A percentile compares a stretch with the other conserved stretches of the same genome.
Conservation (phyloP, 768 basidiomycete genomes). For the Serendipita sp. region DNA sequence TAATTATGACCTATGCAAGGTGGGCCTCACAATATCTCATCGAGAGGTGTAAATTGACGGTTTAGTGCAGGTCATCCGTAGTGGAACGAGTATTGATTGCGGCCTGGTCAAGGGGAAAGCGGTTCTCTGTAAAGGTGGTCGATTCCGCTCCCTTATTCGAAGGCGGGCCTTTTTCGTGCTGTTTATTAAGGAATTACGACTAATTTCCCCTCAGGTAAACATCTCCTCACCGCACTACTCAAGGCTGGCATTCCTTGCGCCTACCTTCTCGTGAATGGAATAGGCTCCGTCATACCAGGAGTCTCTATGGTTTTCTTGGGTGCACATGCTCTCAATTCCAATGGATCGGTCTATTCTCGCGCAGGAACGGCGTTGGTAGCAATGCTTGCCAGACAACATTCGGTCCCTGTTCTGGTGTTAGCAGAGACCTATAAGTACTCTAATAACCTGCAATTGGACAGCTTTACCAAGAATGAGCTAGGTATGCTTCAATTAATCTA, state of each 20-base stretch:
- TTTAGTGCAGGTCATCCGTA: constrained; percentile 61
- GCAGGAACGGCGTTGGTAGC: constrained; percentile 92
- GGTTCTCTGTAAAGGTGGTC: constrained; percentile 80
- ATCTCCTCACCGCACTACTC: constrained; percentile 52
- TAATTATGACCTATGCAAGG: constrained; percentile 87
- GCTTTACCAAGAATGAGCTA: constrained; percentile 89
- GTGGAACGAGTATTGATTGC: constrained; percentile 77
- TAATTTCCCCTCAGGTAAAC: constrained; percentile 42
- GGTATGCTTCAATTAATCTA: constrained; percentile 32
- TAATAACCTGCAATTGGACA: constrained; percentile 81
- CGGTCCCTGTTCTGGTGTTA: constrained; percentile 87
- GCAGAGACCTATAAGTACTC: constrained; percentile 99
- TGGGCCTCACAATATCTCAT: constrained; percentile 18
- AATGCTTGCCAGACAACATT: constrained; percentile 83
- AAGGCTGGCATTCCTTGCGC: constrained; percentile 64
- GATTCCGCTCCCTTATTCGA: constrained; percentile 92
- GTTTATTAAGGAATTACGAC: background rate
- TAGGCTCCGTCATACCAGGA: constrained; percentile 63
- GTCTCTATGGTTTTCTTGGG: constrained; percentile 78
- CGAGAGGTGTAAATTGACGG: background rate
- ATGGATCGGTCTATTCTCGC: constrained; percentile 84
- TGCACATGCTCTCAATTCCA: constrained; percentile 85
- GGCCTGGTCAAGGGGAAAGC: constrained; percentile 55
- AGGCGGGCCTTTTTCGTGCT: constrained; percentile 26
- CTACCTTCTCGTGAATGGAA: constrained; percentile 77